phyloP scores from a whole-genome alignment of 108 stramenopile genomes.

The Cylindrotheca fusiformis region DNA sequence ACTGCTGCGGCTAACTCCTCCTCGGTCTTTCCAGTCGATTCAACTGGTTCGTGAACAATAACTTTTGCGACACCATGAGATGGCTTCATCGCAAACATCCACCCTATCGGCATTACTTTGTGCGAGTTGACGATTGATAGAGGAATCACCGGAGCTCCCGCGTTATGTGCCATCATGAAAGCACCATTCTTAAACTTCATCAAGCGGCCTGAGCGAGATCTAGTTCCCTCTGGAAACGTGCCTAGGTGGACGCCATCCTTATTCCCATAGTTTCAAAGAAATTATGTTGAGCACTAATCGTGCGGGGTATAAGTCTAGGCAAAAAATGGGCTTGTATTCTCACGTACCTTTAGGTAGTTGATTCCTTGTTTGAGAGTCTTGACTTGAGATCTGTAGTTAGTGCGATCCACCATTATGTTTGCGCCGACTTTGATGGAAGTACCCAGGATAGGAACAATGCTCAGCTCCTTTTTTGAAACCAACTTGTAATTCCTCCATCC shows the following conservation, averaged over 20 bases:
- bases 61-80: constrained; percentile 47
- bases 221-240: constrained; percentile 88
- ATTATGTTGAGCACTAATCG: not conserved
- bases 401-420: constrained; percentile 78
- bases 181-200: constrained; percentile 86
- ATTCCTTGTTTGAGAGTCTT: constrained; percentile 81
- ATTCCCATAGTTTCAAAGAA: not conserved
- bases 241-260: constrained; percentile 81
- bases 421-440: constrained; percentile 66
- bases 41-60: constrained; percentile 76
- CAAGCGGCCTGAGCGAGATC: constrained; percentile 66
- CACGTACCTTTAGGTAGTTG: constrained; percentile 71
- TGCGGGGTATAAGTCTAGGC: not conserved
- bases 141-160: constrained; percentile 77
- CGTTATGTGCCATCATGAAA: constrained; percentile 90
- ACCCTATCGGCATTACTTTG: constrained; percentile 66
- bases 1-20: constrained; percentile 76
- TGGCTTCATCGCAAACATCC: constrained; percentile 79
- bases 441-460: constrained; percentile 81
- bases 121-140: constrained; percentile 69
- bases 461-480: constrained; percentile 83
- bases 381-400: constrained; percentile 66
- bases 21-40: constrained; percentile 74
- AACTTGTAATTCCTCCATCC: constrained; percentile 94
- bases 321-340: not conserved